Evolutionary conservation across 164 flowering plant species (phyloP).

Genomic region (Houttuynia cordata): DNA sequence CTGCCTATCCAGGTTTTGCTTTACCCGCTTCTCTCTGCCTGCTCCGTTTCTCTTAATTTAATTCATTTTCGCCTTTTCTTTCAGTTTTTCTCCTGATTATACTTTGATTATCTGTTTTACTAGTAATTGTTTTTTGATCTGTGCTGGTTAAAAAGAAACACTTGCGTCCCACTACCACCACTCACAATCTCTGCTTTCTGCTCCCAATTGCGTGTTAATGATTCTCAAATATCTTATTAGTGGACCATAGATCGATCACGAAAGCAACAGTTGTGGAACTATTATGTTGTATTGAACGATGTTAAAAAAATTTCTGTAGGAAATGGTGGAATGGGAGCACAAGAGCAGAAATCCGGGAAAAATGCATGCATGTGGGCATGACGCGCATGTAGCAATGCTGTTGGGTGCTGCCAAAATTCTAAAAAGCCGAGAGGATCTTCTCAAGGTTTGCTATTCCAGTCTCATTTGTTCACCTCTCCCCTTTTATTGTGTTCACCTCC

Average conservation of each 20-base stretch:
- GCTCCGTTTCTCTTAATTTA: not conserved
- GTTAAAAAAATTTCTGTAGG: constrained; percentile 22
- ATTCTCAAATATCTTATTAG: too few relatives aligned
- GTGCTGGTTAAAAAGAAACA: too few relatives aligned
- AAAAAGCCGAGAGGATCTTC: constrained; percentile 42
- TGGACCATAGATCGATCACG: too few relatives aligned
- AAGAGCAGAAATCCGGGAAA: constrained; percentile 67
- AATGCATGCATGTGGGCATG: constrained; percentile 99
- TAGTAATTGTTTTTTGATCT: too few relatives aligned
- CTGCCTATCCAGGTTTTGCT: constrained; percentile 69
- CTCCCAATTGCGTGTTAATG: too few relatives aligned
- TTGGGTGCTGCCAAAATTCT: constrained; percentile 82
- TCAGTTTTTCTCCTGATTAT: too few relatives aligned
- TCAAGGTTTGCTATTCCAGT: constrained; percentile 31
- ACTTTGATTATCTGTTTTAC: too few relatives aligned
- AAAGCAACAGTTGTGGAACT: not conserved
- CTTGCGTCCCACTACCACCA: too few relatives aligned
- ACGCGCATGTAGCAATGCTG: constrained; percentile 90
- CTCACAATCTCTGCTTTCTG: too few relatives aligned
- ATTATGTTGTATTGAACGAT: not conserved
- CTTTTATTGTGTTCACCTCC: not conserved
- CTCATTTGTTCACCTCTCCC: too few relatives aligned
- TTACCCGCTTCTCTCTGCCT: not conserved
- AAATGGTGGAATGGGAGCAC: constrained; percentile 82
- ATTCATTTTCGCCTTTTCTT: too few relatives aligned